Evolutionary conservation across 2,329 filamentous ascomycete species (phyloP).

Genomic region (Hymenotorrendiella dingleyae): DNA sequence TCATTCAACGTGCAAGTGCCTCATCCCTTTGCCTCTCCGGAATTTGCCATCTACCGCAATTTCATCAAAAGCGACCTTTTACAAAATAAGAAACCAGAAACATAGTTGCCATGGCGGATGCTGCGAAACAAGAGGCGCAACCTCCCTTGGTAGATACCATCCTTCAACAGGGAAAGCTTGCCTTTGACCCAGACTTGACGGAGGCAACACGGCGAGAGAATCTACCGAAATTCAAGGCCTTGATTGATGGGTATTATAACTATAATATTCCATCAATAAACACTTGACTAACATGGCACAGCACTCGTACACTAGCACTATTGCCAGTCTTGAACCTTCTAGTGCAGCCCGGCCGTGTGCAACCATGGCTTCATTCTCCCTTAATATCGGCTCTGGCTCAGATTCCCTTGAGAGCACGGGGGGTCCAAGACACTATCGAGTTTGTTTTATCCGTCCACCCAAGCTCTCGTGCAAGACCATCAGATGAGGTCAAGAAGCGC

Average conservation of each 20-base stretch:
- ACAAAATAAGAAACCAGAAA: too few species aligned
- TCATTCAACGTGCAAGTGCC: too few species aligned
- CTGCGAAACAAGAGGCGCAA: conserved; percentile 9
- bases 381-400: conserved; percentile 53
- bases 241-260: conserved; percentile 21
- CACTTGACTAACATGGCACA: conserved; percentile 17
- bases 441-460: conserved; percentile 67
- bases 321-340: conserved; percentile 57
- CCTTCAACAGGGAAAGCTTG: conserved; percentile 24
- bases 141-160: conserved; percentile 26
- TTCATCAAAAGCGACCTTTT: too few species aligned
- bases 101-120: conserved; percentile 1
- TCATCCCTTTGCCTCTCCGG: too few species aligned
- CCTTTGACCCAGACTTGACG: conserved; percentile 25
- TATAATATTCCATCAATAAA: conserved; percentile 14
- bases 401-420: conserved; percentile 55
- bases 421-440: conserved; percentile 62
- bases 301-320: conserved; percentile 46
- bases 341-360: conserved; percentile 54
- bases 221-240: conserved; percentile 15
- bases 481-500: conserved; percentile 37
- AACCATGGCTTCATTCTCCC: conserved; percentile 52
- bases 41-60: too few species aligned
- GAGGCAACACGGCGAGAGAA: conserved; percentile 13
- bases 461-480: conserved; percentile 17